Percentiles rank a stretch among this genome's conserved stretches.
Conservation (phyloP, 495 filamentous ascomycete species). For the Articulospora tetracladia region DNA sequence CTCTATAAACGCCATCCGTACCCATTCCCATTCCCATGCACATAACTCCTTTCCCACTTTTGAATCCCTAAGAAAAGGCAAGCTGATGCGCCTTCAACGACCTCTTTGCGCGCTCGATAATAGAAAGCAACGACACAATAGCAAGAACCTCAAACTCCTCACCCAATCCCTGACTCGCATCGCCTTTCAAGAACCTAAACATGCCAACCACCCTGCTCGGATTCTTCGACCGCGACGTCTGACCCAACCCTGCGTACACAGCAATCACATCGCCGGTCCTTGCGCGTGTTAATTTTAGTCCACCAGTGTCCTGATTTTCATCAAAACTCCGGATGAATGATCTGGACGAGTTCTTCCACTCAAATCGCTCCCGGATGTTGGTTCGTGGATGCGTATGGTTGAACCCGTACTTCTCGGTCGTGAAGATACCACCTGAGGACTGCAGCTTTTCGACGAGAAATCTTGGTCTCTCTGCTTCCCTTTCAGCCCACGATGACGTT, state of each 20-base stretch:
- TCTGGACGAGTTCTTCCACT: constrained; percentile 16
- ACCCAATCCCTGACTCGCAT: constrained; percentile 3
- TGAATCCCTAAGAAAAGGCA: background rate
- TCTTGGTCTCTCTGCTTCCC: background rate
- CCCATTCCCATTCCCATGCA: background rate
- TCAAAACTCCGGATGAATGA: background rate
- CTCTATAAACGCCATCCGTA: background rate
- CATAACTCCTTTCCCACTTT: too few species aligned
- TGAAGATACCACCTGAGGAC: constrained; percentile 12
- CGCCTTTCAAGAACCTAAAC: constrained; percentile 18
- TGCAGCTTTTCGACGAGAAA: constrained; percentile 2
- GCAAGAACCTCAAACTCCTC: constrained; percentile 19
- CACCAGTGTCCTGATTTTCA: constrained; percentile 4
- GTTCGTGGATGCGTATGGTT: constrained; percentile 8
- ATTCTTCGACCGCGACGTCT: background rate
- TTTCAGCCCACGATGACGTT: background rate
- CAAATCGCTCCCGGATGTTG: constrained; percentile 7
- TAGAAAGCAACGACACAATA: constrained; percentile 11
- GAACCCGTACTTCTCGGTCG: constrained; percentile 11
- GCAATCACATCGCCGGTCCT: constrained; percentile 14
- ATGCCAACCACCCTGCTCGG: constrained; percentile 14
- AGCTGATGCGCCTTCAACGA: background rate
- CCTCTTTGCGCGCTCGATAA: constrained; percentile 16
- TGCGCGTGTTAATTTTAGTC: constrained; percentile 14
- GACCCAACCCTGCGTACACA: constrained; percentile 17